phyloP scores from a whole-genome alignment of 2,329 filamentous ascomycete species.

The Grosmannia huntii region DNA sequence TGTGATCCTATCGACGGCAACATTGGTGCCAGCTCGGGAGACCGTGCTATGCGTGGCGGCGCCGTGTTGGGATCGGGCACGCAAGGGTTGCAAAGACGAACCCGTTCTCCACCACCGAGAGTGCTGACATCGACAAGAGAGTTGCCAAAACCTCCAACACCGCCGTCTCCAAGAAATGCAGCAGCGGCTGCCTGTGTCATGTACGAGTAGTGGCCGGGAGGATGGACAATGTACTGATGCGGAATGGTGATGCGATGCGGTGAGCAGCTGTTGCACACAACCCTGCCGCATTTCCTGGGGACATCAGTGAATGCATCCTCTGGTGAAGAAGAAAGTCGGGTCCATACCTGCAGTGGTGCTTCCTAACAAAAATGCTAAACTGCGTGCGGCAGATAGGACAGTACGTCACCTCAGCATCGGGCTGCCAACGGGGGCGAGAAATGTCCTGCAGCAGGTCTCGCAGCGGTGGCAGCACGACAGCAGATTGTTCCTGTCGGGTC shows the following conservation, averaged over 20 bases:
- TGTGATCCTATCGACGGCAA: constrained; percentile 21
- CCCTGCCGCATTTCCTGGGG: constrained; percentile 72
- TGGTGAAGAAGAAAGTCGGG: not conserved
- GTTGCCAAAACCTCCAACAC: constrained; percentile 24
- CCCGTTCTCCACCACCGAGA: constrained; percentile 41
- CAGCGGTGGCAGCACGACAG: not conserved
- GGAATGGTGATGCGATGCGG: constrained; percentile 93
- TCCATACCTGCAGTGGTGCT: constrained; percentile 77
- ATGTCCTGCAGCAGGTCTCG: constrained; percentile 25
- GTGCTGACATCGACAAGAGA: constrained; percentile 11
- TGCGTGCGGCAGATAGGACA: constrained; percentile 74
- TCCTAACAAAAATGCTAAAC: constrained; percentile 77
- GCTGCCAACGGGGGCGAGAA: constrained; percentile 70
- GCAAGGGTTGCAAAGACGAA: constrained; percentile 49
- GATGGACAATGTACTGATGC: constrained; percentile 80
- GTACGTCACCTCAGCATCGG: constrained; percentile 66
- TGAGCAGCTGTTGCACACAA: constrained; percentile 82
- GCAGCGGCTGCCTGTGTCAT: not conserved
- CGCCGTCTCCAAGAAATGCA: constrained; percentile 8
- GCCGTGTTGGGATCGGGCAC: constrained; percentile 49
- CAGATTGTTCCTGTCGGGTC: not conserved
- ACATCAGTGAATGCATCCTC: not conserved
- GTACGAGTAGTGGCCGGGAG: constrained; percentile 36
- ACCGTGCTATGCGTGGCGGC: constrained; percentile 28
- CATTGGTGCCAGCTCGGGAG: not conserved